A percentile compares a stretch with the other conserved stretches of the same genome.
Evolutionary conservation across 1,284 basidiomycete genomes (phyloP).

Genomic region (Boletus calvinii): DNA sequence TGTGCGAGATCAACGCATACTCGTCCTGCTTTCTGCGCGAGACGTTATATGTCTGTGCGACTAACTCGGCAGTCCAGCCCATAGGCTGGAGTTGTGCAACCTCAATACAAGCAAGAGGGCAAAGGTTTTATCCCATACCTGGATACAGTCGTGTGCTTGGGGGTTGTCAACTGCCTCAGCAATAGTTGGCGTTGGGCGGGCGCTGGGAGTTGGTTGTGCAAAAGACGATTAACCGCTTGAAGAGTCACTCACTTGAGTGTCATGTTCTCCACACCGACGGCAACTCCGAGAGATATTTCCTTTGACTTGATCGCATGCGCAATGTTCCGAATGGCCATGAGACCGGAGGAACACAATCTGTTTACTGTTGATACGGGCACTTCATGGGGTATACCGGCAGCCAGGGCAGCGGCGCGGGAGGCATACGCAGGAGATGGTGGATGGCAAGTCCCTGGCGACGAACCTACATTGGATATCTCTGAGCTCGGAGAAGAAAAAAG

Average conservation of each 20-base stretch:
- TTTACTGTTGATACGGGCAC: slow-evolving; percentile 83
- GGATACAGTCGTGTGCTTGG: slow-evolving; percentile 72
- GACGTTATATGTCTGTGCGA: slow-evolving; percentile 72
- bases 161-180: slow-evolving; percentile 52
- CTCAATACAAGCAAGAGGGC: slow-evolving; percentile 1
- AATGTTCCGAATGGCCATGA: slow-evolving; percentile 81
- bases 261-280: slow-evolving; percentile 85
- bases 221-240: slow-evolving; percentile 1
- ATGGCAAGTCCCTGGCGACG: slow-evolving; percentile 70
- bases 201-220: slow-evolving; percentile 40
- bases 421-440: slow-evolving; percentile 81
- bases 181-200: slow-evolving; percentile 75
- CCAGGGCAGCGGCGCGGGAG: slow-evolving; percentile 75
- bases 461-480: not conserved
- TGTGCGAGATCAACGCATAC: slow-evolving; percentile 80
- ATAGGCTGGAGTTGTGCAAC: slow-evolving; percentile 62
- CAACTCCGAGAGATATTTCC: slow-evolving; percentile 74
- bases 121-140: slow-evolving; percentile 44
- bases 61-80: slow-evolving; percentile 93
- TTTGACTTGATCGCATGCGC: slow-evolving; percentile 75
- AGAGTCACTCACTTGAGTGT: slow-evolving; percentile 59
- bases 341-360: slow-evolving; percentile 79
- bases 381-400: slow-evolving; percentile 76
- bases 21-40: slow-evolving; percentile 78
- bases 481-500: not conserved